Evolutionary conservation across 1,139 yeast species (phyloP), one percentile per base, ranked within the genome.

Genomic region (Pichia sp.): DNA sequence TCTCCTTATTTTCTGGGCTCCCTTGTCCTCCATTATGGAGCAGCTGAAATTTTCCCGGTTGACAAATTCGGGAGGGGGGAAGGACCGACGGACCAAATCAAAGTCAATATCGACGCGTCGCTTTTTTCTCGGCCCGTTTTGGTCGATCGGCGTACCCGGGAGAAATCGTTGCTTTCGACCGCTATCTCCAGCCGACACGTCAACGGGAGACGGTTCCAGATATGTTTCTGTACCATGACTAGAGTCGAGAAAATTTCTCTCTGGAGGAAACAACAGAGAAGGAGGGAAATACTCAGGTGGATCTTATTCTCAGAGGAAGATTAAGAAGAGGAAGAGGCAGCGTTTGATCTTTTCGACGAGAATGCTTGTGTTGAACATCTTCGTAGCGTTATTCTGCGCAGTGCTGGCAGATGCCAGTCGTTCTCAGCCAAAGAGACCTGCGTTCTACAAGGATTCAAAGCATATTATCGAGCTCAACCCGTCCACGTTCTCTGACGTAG

Each of bases 401-500:
- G 50, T 52, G 19, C 31, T 48, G 15, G 38, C 16, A 2, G 34
- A 23, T 4, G 53, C 53, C 13, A 8, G 36, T 31, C 36, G 38
- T 15, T 29, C 32, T 15, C 45, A 48, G 31, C 45, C 54, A 1
- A 50, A 53, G 48, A 48, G 32, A 26, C 52, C 52, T 7, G 50
- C 55, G 3, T 63, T 64, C 47, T 67, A 66, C 50, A 45, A 59
- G 8, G 59, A 61, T 19, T 53, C 63, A 6, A 62, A 63, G 23
- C 41, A 61, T 38, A 64, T 67, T 10, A 55, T 59, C 34, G 70
- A 67, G 49, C 49, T 66, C 15, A 61, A 55, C 6, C 64, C 67
- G 4, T 34, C 56, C 16, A 82, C 73, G 49, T 90, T 92, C 67
- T 81, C 84, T 57, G 78, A 79, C 59, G 85, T 83, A 50, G 82